phyloP scores from a whole-genome alignment of 306 rosid genomes.

The Trichosanthes truncata region DNA sequence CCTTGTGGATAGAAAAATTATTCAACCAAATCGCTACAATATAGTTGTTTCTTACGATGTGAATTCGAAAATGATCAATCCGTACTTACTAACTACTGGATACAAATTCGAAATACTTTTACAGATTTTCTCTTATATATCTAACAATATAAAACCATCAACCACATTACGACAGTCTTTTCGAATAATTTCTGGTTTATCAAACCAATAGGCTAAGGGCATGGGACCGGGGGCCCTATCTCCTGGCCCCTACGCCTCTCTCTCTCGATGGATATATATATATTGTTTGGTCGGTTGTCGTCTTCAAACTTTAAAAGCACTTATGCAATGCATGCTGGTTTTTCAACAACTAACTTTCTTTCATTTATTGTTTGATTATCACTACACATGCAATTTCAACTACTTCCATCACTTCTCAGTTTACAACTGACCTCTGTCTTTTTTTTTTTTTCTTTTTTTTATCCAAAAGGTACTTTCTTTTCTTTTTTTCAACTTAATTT shows the following conservation, averaged over 20 bases:
- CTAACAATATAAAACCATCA: no score
- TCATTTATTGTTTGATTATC: not conserved
- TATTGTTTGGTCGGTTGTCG: not conserved
- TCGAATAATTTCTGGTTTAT: not conserved
- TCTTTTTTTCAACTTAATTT: no score
- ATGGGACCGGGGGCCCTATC: not conserved
- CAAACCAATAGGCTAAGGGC: not conserved
- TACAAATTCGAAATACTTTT: no score
- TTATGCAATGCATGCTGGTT: not conserved
- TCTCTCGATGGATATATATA: not conserved
- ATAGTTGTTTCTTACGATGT: no score
- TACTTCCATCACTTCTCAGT: not conserved
- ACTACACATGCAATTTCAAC: not conserved
- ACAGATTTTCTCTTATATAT: no score
- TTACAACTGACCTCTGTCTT: not conserved
- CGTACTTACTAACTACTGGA: no score
- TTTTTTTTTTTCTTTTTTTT: no score
- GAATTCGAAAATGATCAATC: no score
- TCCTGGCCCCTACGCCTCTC: not conserved
- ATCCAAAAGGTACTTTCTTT: no score
- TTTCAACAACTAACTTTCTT: conserved; percentile 1
- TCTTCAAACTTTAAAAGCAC: not conserved
- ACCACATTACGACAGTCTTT: no score
- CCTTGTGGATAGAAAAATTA: no score
- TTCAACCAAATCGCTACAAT: no score